Conservation (phyloP, 768 basidiomycete species). For the Sarcodon sp. region DNA sequence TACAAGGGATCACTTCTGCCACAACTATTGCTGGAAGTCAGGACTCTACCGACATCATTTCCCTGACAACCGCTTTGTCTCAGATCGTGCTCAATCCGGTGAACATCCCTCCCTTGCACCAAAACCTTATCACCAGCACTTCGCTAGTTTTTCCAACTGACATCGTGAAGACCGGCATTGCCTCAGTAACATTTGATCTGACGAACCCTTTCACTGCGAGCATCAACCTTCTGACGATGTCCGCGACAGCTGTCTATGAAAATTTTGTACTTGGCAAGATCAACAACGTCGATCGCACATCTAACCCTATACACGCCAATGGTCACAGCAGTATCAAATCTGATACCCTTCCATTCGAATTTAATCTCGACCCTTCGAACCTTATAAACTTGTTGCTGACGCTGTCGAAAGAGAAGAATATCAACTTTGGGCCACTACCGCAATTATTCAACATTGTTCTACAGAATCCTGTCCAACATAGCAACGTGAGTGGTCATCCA, state of each 20-base stretch:
- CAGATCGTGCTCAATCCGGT: conserved; percentile 47
- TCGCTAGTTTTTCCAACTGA: conserved; percentile 48
- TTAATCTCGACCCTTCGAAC: conserved; percentile 48
- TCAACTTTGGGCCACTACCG: conserved; percentile 47
- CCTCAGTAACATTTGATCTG: conserved; percentile 42
- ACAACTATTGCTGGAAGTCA: conserved; percentile 44
- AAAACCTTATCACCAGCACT: conserved; percentile 44
- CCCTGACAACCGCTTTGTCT: conserved; percentile 47
- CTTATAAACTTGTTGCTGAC: conserved; percentile 44
- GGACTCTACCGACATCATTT: conserved; percentile 44
- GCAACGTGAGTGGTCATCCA: conserved; percentile 27
- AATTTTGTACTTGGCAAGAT: conserved; percentile 47
- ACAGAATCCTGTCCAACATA: conserved; percentile 34
- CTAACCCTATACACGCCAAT: conserved; percentile 41
- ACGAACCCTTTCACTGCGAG: conserved; percentile 63
- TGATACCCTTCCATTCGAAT: conserved; percentile 40
- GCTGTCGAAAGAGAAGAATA: conserved; percentile 37
- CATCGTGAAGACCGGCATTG: conserved; percentile 47
- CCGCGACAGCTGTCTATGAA: conserved; percentile 40
- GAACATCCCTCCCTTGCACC: conserved; percentile 49
- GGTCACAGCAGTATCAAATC: conserved; percentile 52
- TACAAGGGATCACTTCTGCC: conserved; percentile 47
- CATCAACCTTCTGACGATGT: conserved; percentile 46
- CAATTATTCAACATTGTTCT: conserved; percentile 41
- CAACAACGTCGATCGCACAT: conserved; percentile 37